Percentiles rank a stretch among this genome's conserved stretches.
phyloP scores from a whole-genome alignment of 2,329 filamentous ascomycete species.

The Phaeomoniella chlamydospora region DNA sequence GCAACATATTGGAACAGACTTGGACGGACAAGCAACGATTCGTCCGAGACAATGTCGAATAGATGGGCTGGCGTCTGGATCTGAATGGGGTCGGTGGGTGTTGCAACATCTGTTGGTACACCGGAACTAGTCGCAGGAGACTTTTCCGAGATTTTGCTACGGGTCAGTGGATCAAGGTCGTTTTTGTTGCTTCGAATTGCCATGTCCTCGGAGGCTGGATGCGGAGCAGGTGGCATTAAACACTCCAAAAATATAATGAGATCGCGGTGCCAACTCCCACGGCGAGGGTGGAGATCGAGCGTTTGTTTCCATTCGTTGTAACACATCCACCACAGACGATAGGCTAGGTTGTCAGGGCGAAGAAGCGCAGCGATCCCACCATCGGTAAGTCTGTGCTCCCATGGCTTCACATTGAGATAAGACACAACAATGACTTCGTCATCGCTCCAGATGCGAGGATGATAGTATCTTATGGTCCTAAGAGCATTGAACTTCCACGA shows the following conservation, averaged over 20 bases:
- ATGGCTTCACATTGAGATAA: constrained; percentile 43
- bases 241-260: not conserved
- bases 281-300: too few relatives aligned
- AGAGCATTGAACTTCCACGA: constrained; percentile 38
- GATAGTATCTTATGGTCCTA: constrained; percentile 40
- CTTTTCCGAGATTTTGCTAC: not conserved
- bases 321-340: constrained; percentile 38
- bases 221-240: not conserved
- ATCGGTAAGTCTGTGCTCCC: constrained; percentile 26
- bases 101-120: not conserved
- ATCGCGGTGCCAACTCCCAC: too few relatives aligned
- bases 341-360: constrained; percentile 35
- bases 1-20: too few relatives aligned
- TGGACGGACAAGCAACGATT: too few relatives aligned
- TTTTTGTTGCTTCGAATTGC: not conserved
- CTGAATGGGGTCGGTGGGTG: too few relatives aligned
- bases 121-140: not conserved
- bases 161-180: not conserved
- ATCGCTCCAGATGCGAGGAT: constrained; percentile 35
- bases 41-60: too few relatives aligned
- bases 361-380: constrained; percentile 32
- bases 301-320: constrained; percentile 24
- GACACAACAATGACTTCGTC: constrained; percentile 32
- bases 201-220: constrained; percentile 1
- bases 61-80: too few relatives aligned